Evolutionary conservation across 768 basidiomycete species (phyloP), one percentile per base, ranked within the genome.

Genomic region (Guyanaporus albipodus): DNA sequence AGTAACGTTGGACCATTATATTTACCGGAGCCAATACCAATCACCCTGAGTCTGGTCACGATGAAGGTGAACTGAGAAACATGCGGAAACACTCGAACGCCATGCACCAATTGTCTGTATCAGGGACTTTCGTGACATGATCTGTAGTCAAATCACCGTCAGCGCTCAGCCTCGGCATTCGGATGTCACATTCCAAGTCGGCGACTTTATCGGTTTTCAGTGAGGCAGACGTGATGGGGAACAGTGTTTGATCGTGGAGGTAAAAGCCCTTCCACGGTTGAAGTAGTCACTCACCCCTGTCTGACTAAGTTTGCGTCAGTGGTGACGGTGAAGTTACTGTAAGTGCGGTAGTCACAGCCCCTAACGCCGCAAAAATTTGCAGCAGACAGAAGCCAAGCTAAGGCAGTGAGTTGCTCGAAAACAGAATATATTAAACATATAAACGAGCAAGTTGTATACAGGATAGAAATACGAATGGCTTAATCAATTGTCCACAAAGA

Each of bases 1-100:
- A 94, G 74, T 8, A 90, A 70, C 21, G 79, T 77, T 1, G 91
- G 85, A 0, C 90, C 92, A 3, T 72, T 70, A 31, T 69, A 66
- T 21, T 66, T 54, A 26, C 73, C 77, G n/a, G 42, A 19, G 50
- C 73, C 64, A 17, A 70, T 62, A 18, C 61, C 53, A 32, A 62
- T 60, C 18, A 73, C 76, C 59, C 74, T 79, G 35, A 84, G 66
- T 83, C 85, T 86, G 47, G 19, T 11, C 38, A 35, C 15, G 22
- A 24, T 28, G 23, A 22, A 37, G 32, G 29, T 8, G 26, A 54
- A 24, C 62, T 21, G 36, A 26, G 34, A 18, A 39, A 46, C 43
- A 44, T 3, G 22, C 31, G 15, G 41, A 49, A 32, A 48, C 26
- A 43, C 40, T 17, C 27, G 5, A 35, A 26, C 15, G 23, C 34